Percentiles rank a stretch among this genome's conserved stretches.
These are phyloP conservation scores for Eimeria sp. DNA, from an alignment of 169 alveolate genomes.

Conservation along the genomic window DNA sequence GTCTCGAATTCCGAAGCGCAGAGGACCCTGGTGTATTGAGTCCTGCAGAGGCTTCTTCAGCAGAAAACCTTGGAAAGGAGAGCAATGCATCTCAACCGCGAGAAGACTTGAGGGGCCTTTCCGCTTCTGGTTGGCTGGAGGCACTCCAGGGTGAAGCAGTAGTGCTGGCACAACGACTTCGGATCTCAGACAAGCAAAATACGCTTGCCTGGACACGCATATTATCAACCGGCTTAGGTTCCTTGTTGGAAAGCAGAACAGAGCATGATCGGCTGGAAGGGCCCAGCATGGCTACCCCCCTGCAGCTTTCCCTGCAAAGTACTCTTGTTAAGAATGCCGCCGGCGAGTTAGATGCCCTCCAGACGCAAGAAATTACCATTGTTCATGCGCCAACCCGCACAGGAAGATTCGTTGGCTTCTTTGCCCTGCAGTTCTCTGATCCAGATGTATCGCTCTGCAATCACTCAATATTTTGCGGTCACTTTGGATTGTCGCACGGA, in stretches of 20 bases:
- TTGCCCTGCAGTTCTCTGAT: constrained; percentile 58
- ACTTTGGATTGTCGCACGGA: background rate
- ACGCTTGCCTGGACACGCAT: constrained; percentile 35
- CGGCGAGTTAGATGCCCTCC: constrained; percentile 57
- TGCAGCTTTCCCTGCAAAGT: constrained; percentile 7
- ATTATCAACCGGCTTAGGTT: background rate
- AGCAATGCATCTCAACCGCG: background rate
- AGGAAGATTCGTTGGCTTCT: constrained; percentile 60
- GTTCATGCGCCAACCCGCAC: constrained; percentile 65
- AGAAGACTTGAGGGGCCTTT: constrained; percentile 20
- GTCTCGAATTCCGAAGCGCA: background rate
- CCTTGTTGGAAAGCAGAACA: background rate
- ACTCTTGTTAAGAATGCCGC: constrained; percentile 74
- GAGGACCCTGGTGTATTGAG: background rate
- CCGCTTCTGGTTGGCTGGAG: constrained; percentile 53
- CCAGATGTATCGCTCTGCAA: constrained; percentile 12
- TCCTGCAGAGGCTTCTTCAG: background rate
- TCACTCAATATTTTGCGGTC: background rate
- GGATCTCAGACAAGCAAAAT: constrained; percentile 48
- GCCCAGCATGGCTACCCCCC: background rate
- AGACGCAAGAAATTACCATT: constrained; percentile 61
- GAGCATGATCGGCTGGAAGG: background rate
- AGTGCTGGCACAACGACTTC: constrained; percentile 67
- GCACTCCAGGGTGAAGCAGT: constrained; percentile 61
- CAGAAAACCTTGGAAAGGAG: background rate